Evolutionary conservation across 192 early-diverging fungal genomes (phyloP), one percentile per base, ranked within the genome.

Genomic region (Coemansia sp.): DNA sequence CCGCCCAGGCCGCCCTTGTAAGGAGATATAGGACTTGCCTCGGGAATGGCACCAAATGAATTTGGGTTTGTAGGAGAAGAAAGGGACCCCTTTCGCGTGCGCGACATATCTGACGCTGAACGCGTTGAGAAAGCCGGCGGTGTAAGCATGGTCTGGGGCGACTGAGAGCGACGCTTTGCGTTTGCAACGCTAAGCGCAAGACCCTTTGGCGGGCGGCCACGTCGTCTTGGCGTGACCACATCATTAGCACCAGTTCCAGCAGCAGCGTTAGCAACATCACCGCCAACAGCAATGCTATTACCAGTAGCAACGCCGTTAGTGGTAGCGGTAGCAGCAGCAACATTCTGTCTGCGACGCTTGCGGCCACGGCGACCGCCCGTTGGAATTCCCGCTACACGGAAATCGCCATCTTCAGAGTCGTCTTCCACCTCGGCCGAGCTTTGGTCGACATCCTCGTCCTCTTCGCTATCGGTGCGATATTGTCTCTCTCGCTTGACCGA

Each of bases 151-250:
- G 16, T 14, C 12, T 45, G 42, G 10, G 42, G 42, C 42, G 42
- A 45, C 5, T 45, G 42, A 2, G 42, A 45, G 42, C 42, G 42
- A 7, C 16, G 42, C 12, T 14, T 45, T 12, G 12, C 12, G 12
- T 14, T 45, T 45, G 42, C 42, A 3, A 11, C 10, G 42, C 12
- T 14, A 7, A 5, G 11, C 5, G 42, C 42, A 2, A 14, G 11
- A 16, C 11, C 42, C 51, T 55, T 66, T 10, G 67, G 60, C 60
- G 57, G 73, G 1, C 64, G 63, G 6, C 59, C 67, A 2, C 64
- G 38, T 20, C 60, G 60, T 28, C 18, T 61, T 22, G 28, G 42
- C 1, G 42, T 10, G 30, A 1, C 4, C 30, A 14, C 12, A 56
- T 29, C 29, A 16, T n/a, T 29, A 55, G 52, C 25, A 29, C 3